phyloP scores from a whole-genome alignment of 805 yeast genomes.

The Ogataea ganodermae region DNA sequence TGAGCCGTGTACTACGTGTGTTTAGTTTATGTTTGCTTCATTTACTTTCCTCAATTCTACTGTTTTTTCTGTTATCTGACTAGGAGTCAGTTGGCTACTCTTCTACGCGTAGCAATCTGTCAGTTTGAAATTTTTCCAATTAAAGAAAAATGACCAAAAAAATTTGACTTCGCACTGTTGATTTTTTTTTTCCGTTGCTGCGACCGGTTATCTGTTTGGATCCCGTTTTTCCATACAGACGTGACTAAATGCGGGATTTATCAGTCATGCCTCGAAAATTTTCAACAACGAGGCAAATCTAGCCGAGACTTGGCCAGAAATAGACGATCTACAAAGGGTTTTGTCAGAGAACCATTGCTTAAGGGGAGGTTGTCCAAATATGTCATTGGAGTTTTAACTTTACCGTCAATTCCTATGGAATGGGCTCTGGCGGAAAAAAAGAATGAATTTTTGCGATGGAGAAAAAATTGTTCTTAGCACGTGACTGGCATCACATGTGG shows the following conservation, averaged over 20 bases:
- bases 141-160: background rate
- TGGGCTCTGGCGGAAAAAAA: too few species aligned
- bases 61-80: slow-evolving; percentile 1
- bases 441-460: background rate
- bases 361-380: too few species aligned
- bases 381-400: too few species aligned
- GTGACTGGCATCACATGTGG: background rate
- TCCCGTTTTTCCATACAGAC: slow-evolving; percentile 2
- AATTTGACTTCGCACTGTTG: background rate
- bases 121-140: background rate
- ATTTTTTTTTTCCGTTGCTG: background rate
- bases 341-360: background rate
- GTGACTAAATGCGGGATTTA: slow-evolving; percentile 10
- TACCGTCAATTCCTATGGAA: too few species aligned
- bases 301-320: background rate
- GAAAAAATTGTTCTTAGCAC: background rate
- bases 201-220: slow-evolving; percentile 7
- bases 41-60: slow-evolving; percentile 8
- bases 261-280: background rate
- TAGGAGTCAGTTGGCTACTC: background rate
- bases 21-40: slow-evolving; percentile 8
- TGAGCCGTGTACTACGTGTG: slow-evolving; percentile 3
- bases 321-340: too few species aligned
- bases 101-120: background rate
- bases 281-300: background rate